Percentiles rank a stretch among this genome's conserved stretches.
Conservation (phyloP, 108 stramenopile species). For the Nitzschia palea region DNA sequence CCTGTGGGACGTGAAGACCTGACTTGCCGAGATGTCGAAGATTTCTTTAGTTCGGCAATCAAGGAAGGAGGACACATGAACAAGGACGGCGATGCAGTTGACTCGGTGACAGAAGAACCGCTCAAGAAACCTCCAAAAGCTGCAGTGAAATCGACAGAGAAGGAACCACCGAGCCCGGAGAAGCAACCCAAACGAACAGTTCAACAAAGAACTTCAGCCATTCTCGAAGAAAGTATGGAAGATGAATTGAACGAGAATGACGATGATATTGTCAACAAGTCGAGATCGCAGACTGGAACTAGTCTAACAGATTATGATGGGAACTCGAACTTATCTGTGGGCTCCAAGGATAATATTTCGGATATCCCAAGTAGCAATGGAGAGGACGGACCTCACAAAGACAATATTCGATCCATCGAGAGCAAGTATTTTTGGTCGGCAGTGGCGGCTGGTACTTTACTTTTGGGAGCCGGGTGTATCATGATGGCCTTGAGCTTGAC, state of each 20-base stretch:
- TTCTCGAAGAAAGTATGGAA: slow-evolving; percentile 2
- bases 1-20: slow-evolving; percentile 72
- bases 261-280: neutral
- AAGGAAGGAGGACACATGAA: slow-evolving; percentile 44
- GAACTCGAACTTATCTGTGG: neutral
- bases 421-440: slow-evolving; percentile 47
- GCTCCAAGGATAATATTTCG: neutral
- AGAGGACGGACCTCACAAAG: slow-evolving; percentile 1
- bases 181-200: neutral
- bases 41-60: slow-evolving; percentile 67
- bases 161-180: neutral
- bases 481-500: slow-evolving; percentile 40
- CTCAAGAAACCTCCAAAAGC: neutral
- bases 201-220: neutral
- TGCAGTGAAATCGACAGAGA: neutral
- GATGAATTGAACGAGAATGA: neutral
- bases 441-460: slow-evolving; percentile 41
- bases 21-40: slow-evolving; percentile 78
- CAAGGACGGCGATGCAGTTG: slow-evolving; percentile 14
- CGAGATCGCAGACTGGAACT: neutral
- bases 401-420: neutral
- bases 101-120: neutral
- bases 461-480: slow-evolving; percentile 50
- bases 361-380: neutral
- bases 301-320: neutral